These are phyloP conservation scores for Fusarium fracticaudum DNA, from an alignment of 2,329 filamentous ascomycete species.

Conservation along the genomic window DNA sequence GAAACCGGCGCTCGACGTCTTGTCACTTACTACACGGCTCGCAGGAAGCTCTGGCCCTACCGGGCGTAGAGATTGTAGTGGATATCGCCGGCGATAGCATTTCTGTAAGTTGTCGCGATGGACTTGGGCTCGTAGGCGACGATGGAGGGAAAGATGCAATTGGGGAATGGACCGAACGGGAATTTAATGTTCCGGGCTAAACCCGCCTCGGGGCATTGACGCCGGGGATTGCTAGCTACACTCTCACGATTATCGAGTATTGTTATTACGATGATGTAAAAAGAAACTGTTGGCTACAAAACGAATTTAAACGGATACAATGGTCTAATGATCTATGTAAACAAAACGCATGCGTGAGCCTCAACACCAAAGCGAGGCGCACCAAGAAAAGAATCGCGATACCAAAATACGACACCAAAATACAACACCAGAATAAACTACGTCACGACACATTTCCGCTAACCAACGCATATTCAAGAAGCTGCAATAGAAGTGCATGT, in stretches of 20 bases:
- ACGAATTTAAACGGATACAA: too few relatives aligned
- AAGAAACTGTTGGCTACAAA: too few relatives aligned
- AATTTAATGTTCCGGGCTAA: not conserved
- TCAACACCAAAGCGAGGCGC: too few relatives aligned
- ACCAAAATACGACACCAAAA: too few relatives aligned
- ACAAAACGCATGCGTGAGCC: too few relatives aligned
- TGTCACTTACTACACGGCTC: not conserved
- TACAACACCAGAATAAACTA: too few relatives aligned
- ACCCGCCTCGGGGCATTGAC: not conserved
- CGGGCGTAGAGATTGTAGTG: not conserved
- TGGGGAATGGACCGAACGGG: not conserved
- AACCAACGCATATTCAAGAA: not conserved
- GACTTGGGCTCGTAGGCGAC: not conserved
- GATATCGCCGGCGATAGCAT: not conserved
- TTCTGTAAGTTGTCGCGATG: too few relatives aligned
- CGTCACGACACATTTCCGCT: not conserved
- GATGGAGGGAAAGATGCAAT: not conserved
- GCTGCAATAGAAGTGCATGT: not conserved
- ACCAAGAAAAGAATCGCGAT: too few relatives aligned
- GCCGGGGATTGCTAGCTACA: too few relatives aligned
- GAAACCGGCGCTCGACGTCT: not conserved
- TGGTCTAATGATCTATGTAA: too few relatives aligned
- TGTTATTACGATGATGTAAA: too few relatives aligned
- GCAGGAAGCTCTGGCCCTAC: not conserved
- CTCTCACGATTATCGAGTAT: too few relatives aligned